phyloP scores from a whole-genome alignment of 352 stramenopile genomes.

The Thraustochytrium striatum region DNA sequence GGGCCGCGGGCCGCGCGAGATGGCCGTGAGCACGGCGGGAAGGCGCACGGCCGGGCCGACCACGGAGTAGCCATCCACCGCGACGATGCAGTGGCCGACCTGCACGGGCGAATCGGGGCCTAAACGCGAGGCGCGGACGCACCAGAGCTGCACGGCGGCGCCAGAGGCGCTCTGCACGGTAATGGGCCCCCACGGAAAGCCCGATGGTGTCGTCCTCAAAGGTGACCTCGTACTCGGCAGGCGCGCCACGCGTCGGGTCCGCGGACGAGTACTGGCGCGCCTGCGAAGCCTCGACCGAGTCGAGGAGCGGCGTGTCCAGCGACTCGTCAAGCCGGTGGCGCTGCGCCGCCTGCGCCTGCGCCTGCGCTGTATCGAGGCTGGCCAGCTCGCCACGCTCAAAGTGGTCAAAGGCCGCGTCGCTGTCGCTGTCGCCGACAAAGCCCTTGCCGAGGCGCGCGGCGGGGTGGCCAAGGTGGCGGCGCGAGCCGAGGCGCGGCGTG shows the following conservation, averaged over 20 bases:
- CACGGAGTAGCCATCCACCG: neutral
- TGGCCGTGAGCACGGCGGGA: neutral
- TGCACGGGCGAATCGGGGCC: neutral
- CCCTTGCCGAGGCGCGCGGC: too few species aligned
- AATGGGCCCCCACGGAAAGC: neutral
- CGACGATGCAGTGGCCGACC: neutral
- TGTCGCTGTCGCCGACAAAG: too few species aligned
- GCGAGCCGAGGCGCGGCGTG: too few species aligned
- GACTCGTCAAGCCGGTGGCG: neutral
- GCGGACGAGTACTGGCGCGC: neutral
- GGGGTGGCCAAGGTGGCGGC: neutral
- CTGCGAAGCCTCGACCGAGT: neutral
- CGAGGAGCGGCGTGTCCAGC: conserved; percentile 17
- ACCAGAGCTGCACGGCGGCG: conserved; percentile 21
- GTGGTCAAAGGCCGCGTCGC: neutral
- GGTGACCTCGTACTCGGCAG: conserved; percentile 32
- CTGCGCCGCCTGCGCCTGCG: neutral
- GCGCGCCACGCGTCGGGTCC: neutral
- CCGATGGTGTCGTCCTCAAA: conserved; percentile 7
- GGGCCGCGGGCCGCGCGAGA: neutral
- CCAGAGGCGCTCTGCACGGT: neutral
- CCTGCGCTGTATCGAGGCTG: neutral
- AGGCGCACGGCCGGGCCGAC: neutral
- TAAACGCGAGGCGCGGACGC: neutral
- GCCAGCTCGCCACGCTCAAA: neutral